Evolutionary conservation across 2,329 filamentous ascomycete genomes (phyloP).

Genomic region (Pezizomycotina sp.): DNA sequence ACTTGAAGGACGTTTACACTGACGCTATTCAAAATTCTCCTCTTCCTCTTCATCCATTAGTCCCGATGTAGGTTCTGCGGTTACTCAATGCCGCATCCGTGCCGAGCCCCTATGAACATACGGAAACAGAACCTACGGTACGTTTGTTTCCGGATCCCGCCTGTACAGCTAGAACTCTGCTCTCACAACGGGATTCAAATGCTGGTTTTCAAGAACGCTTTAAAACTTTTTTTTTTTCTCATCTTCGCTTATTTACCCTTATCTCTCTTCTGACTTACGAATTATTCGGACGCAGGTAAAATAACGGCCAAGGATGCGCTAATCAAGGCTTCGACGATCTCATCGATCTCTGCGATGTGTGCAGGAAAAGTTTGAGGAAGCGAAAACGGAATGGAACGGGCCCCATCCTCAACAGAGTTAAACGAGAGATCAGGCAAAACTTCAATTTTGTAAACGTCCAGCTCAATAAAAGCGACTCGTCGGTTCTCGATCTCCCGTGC

Average conservation of each 20-base stretch:
- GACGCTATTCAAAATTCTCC: no score
- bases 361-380: conserved; percentile 42
- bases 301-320: conserved; percentile 65
- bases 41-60: no score
- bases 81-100: conserved; percentile 93
- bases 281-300: conserved; percentile 39
- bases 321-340: conserved; percentile 75
- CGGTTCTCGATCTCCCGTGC: no score
- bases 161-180: background rate
- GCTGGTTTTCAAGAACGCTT: background rate
- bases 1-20: no score
- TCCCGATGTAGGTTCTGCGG: no score
- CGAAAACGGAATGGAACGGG: conserved; percentile 9
- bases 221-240: conserved; percentile 3
- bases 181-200: no score
- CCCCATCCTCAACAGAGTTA: no score
- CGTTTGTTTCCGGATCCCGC: conserved; percentile 27
- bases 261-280: conserved; percentile 1
- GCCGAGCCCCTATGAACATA: conserved; percentile 90
- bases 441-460: no score
- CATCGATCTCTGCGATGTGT: conserved; percentile 83
- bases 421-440: no score
- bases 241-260: background rate
- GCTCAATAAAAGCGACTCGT: no score
- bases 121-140: conserved; percentile 95